These are phyloP conservation scores for Stagonosporopsis cucurbitacearum DNA, from an alignment of 2,329 filamentous ascomycete genomes.

Conservation along the genomic window DNA sequence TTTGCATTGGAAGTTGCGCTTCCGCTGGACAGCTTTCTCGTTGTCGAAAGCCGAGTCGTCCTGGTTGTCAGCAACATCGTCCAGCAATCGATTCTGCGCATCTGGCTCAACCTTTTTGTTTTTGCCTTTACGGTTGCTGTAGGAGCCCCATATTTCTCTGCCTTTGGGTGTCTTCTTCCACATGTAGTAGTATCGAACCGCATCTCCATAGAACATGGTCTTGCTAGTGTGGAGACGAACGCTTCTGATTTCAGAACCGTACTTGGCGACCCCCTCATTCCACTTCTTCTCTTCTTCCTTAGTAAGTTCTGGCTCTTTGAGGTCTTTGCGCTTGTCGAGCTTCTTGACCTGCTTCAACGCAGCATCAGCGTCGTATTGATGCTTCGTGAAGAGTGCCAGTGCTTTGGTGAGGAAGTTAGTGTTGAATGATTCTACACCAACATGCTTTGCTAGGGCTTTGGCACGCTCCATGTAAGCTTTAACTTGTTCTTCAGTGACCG, in stretches of 20 bases:
- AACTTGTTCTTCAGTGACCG: constrained; percentile 64
- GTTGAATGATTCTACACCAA: constrained; percentile 75
- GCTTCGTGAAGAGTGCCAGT: constrained; percentile 72
- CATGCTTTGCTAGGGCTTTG: constrained; percentile 66
- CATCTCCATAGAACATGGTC: constrained; percentile 76
- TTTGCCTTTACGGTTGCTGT: constrained; percentile 84
- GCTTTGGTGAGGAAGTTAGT: constrained; percentile 91
- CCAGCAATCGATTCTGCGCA: constrained; percentile 75
- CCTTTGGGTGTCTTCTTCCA: constrained; percentile 96
- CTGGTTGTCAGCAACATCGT: constrained; percentile 88
- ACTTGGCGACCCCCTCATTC: constrained; percentile 88
- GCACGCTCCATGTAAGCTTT: constrained; percentile 78
- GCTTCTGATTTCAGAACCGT: constrained; percentile 84
- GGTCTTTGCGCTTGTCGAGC: constrained; percentile 69
- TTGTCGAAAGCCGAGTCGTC: constrained; percentile 97
- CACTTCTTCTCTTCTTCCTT: constrained; percentile 85
- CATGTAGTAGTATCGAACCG: constrained; percentile 93
- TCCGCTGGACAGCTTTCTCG: constrained; percentile 79
- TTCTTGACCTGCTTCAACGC: constrained; percentile 74
- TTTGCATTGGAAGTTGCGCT: constrained; percentile 89
- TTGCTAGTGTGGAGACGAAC: constrained; percentile 83
- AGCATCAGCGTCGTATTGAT: constrained; percentile 72
- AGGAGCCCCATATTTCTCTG: constrained; percentile 87
- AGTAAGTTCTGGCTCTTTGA: constrained; percentile 84
- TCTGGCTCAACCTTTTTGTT: constrained; percentile 71